phyloP scores from a whole-genome alignment of 805 yeast genomes.

The Yamadazyma ubonensis region DNA sequence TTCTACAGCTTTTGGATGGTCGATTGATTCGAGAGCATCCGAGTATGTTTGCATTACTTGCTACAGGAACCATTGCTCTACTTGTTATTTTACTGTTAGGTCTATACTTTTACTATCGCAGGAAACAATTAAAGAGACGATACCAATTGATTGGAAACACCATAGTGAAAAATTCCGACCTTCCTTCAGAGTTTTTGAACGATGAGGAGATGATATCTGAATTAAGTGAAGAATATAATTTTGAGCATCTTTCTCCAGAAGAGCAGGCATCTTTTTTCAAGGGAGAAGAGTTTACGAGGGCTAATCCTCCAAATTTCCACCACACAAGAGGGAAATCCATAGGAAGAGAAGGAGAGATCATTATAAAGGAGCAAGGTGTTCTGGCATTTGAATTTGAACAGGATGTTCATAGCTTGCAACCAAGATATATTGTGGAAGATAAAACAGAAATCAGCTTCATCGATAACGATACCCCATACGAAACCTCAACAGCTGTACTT shows the following conservation, averaged over 20 bases:
- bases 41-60: neutral
- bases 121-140: neutral
- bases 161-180: conserved; percentile 6
- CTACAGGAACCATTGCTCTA: neutral
- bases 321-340: conserved; percentile 34
- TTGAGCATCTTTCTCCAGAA: conserved; percentile 37
- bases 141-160: neutral
- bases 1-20: too few species aligned
- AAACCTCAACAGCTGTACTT: conserved; percentile 39
- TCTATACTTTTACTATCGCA: neutral
- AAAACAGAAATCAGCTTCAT: conserved; percentile 36
- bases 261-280: conserved; percentile 36
- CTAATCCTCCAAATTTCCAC: conserved; percentile 31
- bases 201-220: conserved; percentile 38
- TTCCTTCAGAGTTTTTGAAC: conserved; percentile 39
- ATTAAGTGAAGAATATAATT: conserved; percentile 38
- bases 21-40: neutral
- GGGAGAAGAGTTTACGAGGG: conserved; percentile 34
- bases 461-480: conserved; percentile 39
- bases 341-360: conserved; percentile 27
- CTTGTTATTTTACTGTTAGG: neutral
- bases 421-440: conserved; percentile 40
- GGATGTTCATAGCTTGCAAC: conserved; percentile 29
- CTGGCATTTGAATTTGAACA: conserved; percentile 42
- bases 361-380: conserved; percentile 38